These are phyloP conservation scores for Clitopilus hobsonii DNA, from an alignment of 768 basidiomycete species.

Conservation along the genomic window DNA sequence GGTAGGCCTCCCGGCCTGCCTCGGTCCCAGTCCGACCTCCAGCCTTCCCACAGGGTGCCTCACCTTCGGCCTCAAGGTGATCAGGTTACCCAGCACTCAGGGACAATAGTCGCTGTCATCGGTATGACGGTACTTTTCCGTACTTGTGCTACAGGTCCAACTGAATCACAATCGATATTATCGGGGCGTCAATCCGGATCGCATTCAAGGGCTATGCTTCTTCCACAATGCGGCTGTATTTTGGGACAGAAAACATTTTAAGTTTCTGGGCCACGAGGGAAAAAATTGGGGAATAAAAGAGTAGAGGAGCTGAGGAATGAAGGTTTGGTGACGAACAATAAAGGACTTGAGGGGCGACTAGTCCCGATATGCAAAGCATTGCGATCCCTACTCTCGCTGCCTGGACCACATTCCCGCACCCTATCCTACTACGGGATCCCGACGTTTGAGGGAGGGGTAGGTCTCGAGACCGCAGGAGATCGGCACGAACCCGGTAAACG, in stretches of 20 bases:
- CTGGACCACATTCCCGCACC: too few relatives aligned
- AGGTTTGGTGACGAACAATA: too few relatives aligned
- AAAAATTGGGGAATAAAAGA: too few relatives aligned
- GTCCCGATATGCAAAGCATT: too few relatives aligned
- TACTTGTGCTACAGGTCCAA: too few relatives aligned
- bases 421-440: too few relatives aligned
- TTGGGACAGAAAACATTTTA: too few relatives aligned
- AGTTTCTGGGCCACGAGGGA: too few relatives aligned
- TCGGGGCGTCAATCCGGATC: too few relatives aligned
- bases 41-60: neutral
- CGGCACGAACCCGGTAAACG: neutral
- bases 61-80: neutral
- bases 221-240: neutral
- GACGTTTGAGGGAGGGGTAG: neutral
- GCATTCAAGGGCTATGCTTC: neutral
- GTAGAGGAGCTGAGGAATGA: too few relatives aligned
- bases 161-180: neutral
- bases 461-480: neutral
- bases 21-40: neutral
- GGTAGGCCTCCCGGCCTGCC: neutral
- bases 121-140: neutral
- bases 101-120: neutral
- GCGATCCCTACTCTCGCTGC: too few relatives aligned
- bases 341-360: too few relatives aligned
- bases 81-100: neutral